Conservation (phyloP, 345 rosid genomes). For the Pugionium cornutum region DNA sequence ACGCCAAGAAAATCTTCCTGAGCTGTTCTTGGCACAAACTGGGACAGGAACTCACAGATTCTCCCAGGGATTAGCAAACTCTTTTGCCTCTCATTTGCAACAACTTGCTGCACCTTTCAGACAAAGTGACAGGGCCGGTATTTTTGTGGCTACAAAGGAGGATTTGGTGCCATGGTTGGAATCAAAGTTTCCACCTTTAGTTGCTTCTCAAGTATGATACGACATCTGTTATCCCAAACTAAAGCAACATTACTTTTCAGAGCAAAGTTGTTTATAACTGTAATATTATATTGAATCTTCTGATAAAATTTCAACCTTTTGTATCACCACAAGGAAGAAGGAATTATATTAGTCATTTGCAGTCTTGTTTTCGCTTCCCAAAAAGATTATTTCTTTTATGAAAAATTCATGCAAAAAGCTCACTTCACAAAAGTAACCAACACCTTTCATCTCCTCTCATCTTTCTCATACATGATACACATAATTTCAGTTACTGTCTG, state of each 20-base stretch:
- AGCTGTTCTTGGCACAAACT: slow-evolving; percentile 71
- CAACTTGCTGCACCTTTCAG: slow-evolving; percentile 71
- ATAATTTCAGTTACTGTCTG: slow-evolving; percentile 23
- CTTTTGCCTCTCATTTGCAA: slow-evolving; percentile 68
- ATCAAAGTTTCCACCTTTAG: slow-evolving; percentile 53
- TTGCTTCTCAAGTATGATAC: slow-evolving; percentile 34
- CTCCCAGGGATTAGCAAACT: slow-evolving; percentile 71
- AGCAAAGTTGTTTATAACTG: slow-evolving; percentile 35
- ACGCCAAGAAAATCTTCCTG: slow-evolving; percentile 69
- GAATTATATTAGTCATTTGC: slow-evolving; percentile 34
- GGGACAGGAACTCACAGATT: slow-evolving; percentile 84
- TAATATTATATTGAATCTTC: slow-evolving; percentile 28
- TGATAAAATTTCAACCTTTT: slow-evolving; percentile 26
- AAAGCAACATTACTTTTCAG: slow-evolving; percentile 32
- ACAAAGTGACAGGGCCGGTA: slow-evolving; percentile 63
- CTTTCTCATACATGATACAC: slow-evolving; percentile 26
- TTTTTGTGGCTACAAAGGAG: slow-evolving; percentile 70
- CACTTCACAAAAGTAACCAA: slow-evolving; percentile 28
- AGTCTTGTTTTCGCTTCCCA: slow-evolving; percentile 24
- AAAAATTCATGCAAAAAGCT: slow-evolving; percentile 31
- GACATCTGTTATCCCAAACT: slow-evolving; percentile 18
- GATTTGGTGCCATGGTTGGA: slow-evolving; percentile 39
- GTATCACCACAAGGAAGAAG: slow-evolving; percentile 31
- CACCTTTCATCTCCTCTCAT: slow-evolving; percentile 21
- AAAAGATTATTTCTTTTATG: slow-evolving; percentile 13